Evolutionary conservation across 78 protist genomes (phyloP).

Genomic region (Dictyostelium capitatum): DNA sequence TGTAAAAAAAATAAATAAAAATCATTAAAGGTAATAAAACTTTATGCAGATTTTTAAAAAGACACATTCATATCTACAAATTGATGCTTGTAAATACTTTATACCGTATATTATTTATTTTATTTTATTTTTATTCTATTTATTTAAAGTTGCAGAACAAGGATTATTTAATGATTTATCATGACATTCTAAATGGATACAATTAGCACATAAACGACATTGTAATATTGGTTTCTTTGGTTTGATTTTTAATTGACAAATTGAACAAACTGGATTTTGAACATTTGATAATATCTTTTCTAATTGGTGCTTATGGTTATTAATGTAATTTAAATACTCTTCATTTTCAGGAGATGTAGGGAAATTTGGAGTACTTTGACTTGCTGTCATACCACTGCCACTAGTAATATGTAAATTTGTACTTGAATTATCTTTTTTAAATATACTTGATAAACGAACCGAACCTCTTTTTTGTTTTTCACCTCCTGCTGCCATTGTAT

Average conservation of each 20-base stretch:
- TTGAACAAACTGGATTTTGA: background rate
- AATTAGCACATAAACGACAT: slow-evolving; percentile 17
- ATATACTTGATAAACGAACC: slow-evolving; percentile 29
- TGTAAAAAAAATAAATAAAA: no score
- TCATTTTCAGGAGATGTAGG: background rate
- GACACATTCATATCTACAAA: no score
- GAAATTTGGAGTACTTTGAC: background rate
- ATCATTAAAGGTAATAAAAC: no score
- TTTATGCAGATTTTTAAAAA: no score
- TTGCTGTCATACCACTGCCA: background rate
- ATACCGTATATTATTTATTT: no score
- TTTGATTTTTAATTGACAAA: slow-evolving; percentile 29
- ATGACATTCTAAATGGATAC: slow-evolving; percentile 45
- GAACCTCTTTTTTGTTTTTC: slow-evolving; percentile 12
- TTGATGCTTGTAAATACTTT: no score
- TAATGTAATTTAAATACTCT: background rate
- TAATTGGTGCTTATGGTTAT: background rate
- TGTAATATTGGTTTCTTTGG: slow-evolving; percentile 46
- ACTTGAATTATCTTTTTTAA: background rate
- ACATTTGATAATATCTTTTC: background rate
- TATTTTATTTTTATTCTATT: background rate
- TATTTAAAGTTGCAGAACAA: slow-evolving; percentile 26
- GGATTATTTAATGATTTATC: background rate
- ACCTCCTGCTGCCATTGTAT: background rate
- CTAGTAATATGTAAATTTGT: background rate